Percentiles rank a stretch among this genome's conserved stretches.
phyloP scores from a whole-genome alignment of 169 alveolate genomes.

The Plasmodium relictum region DNA sequence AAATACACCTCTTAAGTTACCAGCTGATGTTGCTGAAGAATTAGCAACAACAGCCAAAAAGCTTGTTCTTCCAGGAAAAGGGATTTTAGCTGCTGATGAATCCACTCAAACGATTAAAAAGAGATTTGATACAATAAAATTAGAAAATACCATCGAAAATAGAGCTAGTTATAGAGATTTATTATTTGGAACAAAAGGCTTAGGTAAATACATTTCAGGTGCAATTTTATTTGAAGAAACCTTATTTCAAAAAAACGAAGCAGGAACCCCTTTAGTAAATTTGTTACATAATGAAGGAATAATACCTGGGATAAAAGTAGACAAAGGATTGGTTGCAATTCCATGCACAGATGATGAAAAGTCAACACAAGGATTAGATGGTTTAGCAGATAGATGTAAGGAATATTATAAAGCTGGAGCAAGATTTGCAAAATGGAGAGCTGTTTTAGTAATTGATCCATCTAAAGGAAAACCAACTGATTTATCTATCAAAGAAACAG shows the following conservation, averaged over 20 bases:
- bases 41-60: conserved; percentile 70
- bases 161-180: conserved; percentile 97
- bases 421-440: conserved; percentile 99
- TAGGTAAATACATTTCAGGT: conserved; percentile 97
- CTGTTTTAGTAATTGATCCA: conserved; percentile 95
- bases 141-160: conserved; percentile 96
- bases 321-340: conserved; percentile 94
- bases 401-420: conserved; percentile 98
- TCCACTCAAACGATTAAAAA: conserved; percentile 98
- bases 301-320: conserved; percentile 99
- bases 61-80: conserved; percentile 93
- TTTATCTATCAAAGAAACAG: conserved; percentile 94
- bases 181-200: conserved; percentile 94
- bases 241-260: conserved; percentile 93
- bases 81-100: conserved; percentile 99
- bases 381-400: conserved; percentile 96
- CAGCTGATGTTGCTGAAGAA: conserved; percentile 76
- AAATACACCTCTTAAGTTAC: conserved; percentile 60
- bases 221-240: conserved; percentile 99
- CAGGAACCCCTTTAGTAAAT: conserved; percentile 92
- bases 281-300: conserved; percentile 93
- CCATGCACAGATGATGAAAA: conserved; percentile 94
- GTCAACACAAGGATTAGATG: conserved; percentile 97
- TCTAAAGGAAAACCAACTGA: conserved; percentile 93
- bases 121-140: conserved; percentile 93